Conservation (phyloP, 108 stramenopile species). For the Heterococcus sp. region DNA sequence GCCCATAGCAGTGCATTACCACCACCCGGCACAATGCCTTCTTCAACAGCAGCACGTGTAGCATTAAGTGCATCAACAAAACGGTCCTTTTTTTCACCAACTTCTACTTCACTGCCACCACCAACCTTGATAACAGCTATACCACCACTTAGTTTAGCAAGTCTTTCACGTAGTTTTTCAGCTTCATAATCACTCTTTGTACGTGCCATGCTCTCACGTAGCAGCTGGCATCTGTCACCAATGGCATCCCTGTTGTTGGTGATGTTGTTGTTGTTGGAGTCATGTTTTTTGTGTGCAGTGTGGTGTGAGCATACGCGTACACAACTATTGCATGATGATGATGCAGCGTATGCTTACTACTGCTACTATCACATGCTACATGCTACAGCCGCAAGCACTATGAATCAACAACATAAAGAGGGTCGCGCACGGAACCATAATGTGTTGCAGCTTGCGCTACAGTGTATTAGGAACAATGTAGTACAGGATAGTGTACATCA, state of each 20-base stretch:
- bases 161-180: constrained; percentile 99
- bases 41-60: constrained; percentile 95
- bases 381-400: too few relatives aligned
- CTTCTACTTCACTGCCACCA: constrained; percentile 96
- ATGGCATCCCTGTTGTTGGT: constrained; percentile 64
- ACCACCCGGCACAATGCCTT: constrained; percentile 99
- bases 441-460: too few relatives aligned
- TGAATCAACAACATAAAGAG: too few relatives aligned
- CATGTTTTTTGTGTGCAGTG: too few relatives aligned
- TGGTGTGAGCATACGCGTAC: too few relatives aligned
- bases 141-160: constrained; percentile 96
- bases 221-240: constrained; percentile 88
- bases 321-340: too few relatives aligned
- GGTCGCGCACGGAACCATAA: too few relatives aligned
- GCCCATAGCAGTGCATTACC: constrained; percentile 97
- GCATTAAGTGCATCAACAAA: constrained; percentile 99
- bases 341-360: too few relatives aligned
- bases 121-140: constrained; percentile 97
- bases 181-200: constrained; percentile 98
- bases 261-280: too few relatives aligned
- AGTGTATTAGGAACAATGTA: too few relatives aligned
- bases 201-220: constrained; percentile 82
- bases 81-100: constrained; percentile 99
- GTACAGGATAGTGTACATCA: too few relatives aligned
- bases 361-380: too few relatives aligned